phyloP scores from a whole-genome alignment of 352 stramenopile species.

The Phytophthora melonis region DNA sequence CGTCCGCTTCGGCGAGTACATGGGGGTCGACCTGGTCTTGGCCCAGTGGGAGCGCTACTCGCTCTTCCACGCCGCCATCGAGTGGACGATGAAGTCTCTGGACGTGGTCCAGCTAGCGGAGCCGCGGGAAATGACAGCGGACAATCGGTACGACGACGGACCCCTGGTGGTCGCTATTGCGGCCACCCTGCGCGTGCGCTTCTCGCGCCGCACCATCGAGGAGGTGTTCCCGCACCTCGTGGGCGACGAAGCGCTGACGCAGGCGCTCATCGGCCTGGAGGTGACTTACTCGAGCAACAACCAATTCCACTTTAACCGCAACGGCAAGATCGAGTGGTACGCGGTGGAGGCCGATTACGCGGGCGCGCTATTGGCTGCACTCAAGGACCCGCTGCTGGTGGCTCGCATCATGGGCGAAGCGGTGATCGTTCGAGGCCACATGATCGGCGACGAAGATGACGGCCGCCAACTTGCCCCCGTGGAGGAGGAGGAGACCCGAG shows the following conservation, averaged over 20 bases:
- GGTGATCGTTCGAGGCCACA: slow-evolving; percentile 44
- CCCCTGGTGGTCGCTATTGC: slow-evolving; percentile 32
- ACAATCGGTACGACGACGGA: slow-evolving; percentile 40
- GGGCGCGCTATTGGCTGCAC: slow-evolving; percentile 28
- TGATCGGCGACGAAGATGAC: slow-evolving; percentile 43
- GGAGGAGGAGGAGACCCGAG: slow-evolving; percentile 1
- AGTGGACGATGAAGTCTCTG: slow-evolving; percentile 49
- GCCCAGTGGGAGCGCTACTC: slow-evolving; percentile 63
- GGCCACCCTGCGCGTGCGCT: slow-evolving; percentile 41
- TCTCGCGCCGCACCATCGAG: slow-evolving; percentile 50
- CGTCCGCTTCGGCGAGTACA: slow-evolving; percentile 50
- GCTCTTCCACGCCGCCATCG: slow-evolving; percentile 42
- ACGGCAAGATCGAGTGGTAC: slow-evolving; percentile 52
- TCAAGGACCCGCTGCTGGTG: slow-evolving; percentile 39
- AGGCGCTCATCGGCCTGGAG: slow-evolving; percentile 45
- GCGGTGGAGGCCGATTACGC: slow-evolving; percentile 48
- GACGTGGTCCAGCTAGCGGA: slow-evolving; percentile 34
- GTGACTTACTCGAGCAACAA: slow-evolving; percentile 47
- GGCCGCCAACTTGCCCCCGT: slow-evolving; percentile 15
- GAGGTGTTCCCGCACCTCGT: slow-evolving; percentile 53
- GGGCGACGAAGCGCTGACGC: slow-evolving; percentile 31
- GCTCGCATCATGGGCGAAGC: slow-evolving; percentile 38
- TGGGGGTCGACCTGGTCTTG: slow-evolving; percentile 44
- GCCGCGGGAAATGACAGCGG: neutral
- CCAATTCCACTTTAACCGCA: slow-evolving; percentile 47